Conservation (phyloP, 108 stramenopile genomes). For the Aurantiochytrium sp. region DNA sequence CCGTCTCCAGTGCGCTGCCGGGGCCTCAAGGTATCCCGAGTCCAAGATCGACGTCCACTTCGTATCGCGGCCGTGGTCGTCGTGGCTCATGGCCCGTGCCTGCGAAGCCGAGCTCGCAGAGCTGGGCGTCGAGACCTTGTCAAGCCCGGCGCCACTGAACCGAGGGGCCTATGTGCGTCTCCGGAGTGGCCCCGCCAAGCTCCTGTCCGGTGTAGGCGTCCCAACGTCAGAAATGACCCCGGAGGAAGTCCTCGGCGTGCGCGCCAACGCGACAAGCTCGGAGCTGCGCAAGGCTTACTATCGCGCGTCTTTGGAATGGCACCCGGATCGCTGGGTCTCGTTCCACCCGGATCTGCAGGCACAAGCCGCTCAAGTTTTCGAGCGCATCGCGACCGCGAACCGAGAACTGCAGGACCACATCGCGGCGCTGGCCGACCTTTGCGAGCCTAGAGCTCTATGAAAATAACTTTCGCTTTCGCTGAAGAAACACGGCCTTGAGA, state of each 20-base stretch:
- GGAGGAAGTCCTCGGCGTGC: neutral
- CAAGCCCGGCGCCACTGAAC: neutral
- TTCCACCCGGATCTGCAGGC: conserved; percentile 3
- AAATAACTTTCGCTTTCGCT: neutral
- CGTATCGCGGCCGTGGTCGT: neutral
- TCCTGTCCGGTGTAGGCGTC: neutral
- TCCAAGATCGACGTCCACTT: neutral
- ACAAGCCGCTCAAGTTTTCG: neutral
- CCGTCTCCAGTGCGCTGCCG: neutral
- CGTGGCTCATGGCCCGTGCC: neutral
- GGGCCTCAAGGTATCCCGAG: neutral
- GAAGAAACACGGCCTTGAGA: neutral
- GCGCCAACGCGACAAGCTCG: neutral
- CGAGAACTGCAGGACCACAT: neutral
- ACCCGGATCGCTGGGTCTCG: conserved; percentile 16
- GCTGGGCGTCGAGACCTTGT: neutral
- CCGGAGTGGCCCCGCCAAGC: neutral
- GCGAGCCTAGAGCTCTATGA: too few species aligned
- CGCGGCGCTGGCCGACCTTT: neutral
- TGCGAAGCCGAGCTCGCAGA: neutral
- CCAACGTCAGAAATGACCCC: neutral
- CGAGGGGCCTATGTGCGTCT: neutral
- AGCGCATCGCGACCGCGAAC: neutral
- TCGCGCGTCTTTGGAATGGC: conserved; percentile 21
- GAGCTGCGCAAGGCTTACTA: neutral